These are phyloP conservation scores for Colletotrichum caudatum DNA, from an alignment of 2,329 filamentous ascomycete genomes.

Conservation along the genomic window DNA sequence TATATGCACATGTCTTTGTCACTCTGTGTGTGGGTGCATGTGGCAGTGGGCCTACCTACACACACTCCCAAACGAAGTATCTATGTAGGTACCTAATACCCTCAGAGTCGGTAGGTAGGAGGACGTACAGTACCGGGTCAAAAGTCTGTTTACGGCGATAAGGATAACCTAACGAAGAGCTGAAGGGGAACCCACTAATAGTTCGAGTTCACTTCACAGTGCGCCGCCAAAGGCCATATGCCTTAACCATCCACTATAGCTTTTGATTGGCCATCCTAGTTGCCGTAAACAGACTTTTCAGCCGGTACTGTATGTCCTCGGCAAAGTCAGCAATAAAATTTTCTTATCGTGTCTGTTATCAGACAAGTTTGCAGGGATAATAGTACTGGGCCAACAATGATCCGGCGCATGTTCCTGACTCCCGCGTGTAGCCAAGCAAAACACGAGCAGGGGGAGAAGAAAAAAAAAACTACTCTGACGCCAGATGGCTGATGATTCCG, in stretches of 20 bases:
- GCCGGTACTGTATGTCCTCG: no score
- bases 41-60: background rate
- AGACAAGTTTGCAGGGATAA: background rate
- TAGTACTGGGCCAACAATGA: constrained; percentile 18
- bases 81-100: no score
- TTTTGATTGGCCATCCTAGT: no score
- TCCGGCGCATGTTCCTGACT: constrained; percentile 32
- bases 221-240: no score
- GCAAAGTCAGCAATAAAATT: constrained; percentile 8
- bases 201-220: no score
- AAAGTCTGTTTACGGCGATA: no score
- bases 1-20: constrained; percentile 10
- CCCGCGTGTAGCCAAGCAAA: constrained; percentile 25
- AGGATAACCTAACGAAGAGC: no score
- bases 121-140: no score
- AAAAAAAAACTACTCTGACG: constrained; percentile 25
- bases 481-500: constrained; percentile 33
- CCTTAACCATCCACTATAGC: no score
- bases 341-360: constrained; percentile 27
- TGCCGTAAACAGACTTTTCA: no score
- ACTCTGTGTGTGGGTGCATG: constrained; percentile 13
- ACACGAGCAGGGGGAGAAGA: background rate
- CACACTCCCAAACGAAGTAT: no score
- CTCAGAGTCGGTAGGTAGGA: background rate
- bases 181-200: no score